A percentile compares a stretch with the other conserved stretches of the same genome.
Evolutionary conservation across 306 rosid species (phyloP).

Genomic region (Quercus engelmannii): DNA sequence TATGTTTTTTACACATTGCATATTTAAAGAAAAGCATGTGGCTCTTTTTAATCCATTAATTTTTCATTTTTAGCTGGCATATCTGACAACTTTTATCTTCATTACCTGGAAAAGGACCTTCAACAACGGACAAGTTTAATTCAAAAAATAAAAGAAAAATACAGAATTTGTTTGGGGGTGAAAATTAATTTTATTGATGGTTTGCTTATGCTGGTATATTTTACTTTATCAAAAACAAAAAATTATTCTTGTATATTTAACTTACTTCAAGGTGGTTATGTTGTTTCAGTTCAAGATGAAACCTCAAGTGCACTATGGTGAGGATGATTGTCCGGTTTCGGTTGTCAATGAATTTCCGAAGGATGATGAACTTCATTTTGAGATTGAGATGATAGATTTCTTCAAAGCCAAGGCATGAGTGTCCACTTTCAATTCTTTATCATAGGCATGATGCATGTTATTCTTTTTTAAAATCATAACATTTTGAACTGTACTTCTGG

Average conservation of each 20-base stretch:
- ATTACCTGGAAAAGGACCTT: neutral
- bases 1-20: neutral
- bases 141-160: neutral
- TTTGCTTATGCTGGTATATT: neutral
- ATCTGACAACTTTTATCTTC: neutral
- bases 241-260: too few species aligned
- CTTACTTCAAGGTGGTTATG: conserved; percentile 6
- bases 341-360: conserved; percentile 74
- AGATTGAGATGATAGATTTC: conserved; percentile 90
- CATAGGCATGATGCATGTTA: neutral
- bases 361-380: conserved; percentile 94
- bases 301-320: conserved; percentile 82
- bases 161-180: too few species aligned
- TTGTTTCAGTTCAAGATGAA: conserved; percentile 88
- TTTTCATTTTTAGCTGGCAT: neutral
- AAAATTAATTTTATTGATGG: neutral
- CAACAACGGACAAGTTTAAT: neutral
- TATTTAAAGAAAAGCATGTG: neutral
- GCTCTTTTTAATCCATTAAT: neutral
- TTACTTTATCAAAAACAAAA: neutral
- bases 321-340: conserved; percentile 86
- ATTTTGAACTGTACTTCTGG: neutral
- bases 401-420: conserved; percentile 81
- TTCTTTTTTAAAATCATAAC: neutral
- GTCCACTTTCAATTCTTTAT: conserved; percentile 20